Conservation (phyloP, 225 moss, liverwort and hornwort genomes). For the Marchantia polymorpha region DNA sequence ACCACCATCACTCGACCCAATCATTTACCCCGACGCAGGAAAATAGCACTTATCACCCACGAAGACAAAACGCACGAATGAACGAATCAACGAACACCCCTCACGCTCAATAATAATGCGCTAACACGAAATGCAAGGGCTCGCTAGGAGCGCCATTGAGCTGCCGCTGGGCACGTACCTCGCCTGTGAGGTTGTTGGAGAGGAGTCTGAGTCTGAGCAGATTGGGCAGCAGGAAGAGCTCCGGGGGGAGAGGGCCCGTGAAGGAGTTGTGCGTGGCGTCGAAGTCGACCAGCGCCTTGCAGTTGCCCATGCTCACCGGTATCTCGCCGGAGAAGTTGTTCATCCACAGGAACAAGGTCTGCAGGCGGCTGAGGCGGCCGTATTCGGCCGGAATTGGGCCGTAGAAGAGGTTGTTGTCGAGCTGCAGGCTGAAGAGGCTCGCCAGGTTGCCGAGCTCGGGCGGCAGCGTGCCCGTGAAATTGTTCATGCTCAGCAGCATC, state of each 20-base stretch:
- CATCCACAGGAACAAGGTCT: constrained; percentile 42
- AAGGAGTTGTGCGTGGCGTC: constrained; percentile 43
- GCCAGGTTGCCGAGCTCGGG: constrained; percentile 42
- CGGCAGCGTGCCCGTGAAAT: constrained; percentile 41
- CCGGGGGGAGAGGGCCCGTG: constrained; percentile 37
- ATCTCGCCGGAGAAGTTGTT: constrained; percentile 48
- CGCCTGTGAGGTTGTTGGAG: constrained; percentile 46
- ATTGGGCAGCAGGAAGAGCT: constrained; percentile 47
- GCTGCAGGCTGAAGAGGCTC: constrained; percentile 40
- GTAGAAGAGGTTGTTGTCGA: constrained; percentile 44
- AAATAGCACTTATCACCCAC: no score
- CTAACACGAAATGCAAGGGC: no score
- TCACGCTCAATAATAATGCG: no score
- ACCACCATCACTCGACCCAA: no score
- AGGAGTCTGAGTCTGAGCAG: constrained; percentile 43
- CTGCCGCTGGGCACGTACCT: constrained; percentile 32
- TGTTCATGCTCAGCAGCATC: constrained; percentile 46
- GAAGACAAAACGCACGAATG: no score
- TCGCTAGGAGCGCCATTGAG: no score
- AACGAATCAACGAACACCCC: no score
- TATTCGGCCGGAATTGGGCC: constrained; percentile 44
- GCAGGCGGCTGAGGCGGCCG: constrained; percentile 34
- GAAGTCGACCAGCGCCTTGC: constrained; percentile 38
- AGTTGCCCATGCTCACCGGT: constrained; percentile 41
- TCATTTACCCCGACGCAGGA: no score